Base-by-base conservation (phyloP, 129 eudicot genomes). In the Tagetes erecta region DNA sequence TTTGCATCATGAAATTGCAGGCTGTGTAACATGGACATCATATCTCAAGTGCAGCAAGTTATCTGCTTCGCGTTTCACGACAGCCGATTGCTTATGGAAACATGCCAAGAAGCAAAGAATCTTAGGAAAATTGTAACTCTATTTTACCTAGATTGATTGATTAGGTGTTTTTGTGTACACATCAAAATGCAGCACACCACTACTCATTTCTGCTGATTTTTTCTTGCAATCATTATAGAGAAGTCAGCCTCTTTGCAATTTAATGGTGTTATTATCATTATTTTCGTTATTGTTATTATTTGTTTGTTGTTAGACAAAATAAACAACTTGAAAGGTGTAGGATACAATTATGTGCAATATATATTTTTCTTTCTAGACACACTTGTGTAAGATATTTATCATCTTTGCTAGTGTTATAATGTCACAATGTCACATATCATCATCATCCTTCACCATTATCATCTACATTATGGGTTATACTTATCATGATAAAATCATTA, bases 31-130 rank as follows among this genome's bases (percentile, higher is more conserved):
- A 90, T 90, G 98, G 98, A 94, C 81, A 94, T 94, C 78, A 94
- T 94, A 59, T 88, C 96, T 20, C 91, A 91, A 62, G 98, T 94
- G 67, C 97, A 91, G 76, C 98, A 94, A 84, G 98, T 94, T 37
- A 94, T 94, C 44, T 94, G 98, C 59, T 94, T 94, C 64, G 98
- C 98, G 0, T 94, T 94, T 57, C 98, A 94, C 46, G 98, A 94
- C 73, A 94, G 98, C 74, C 78, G 88, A 80, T 77, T 94, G 87
- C 89, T 94, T 7, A 94, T 94, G 98, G 98, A 94, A 83, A 94
- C 98, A 0, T 94, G 98, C 63, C 97, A 94, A 88, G 98, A 94
- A 85, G 98, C 98, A 2, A 94, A 94, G 83, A 91, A 91, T 78
- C 82, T 94, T 50, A 82, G 98, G 78, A 94, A 94, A 92, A 94